A percentile compares a stretch with the other conserved stretches of the same genome.
Evolutionary conservation across 768 basidiomycete genomes (phyloP).

Genomic region (Paxillus involutus): DNA sequence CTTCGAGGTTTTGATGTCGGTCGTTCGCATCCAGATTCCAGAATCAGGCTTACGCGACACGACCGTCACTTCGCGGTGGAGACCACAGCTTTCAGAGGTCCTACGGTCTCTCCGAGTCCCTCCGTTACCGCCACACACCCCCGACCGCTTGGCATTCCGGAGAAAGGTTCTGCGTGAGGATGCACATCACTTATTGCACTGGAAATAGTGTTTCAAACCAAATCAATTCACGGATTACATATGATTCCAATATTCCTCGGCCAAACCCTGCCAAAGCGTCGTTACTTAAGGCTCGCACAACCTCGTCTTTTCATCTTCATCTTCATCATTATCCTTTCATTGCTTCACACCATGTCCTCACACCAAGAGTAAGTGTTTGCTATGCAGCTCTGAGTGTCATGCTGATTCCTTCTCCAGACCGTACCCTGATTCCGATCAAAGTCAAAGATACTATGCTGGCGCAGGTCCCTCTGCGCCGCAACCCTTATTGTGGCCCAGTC

Average conservation of each 20-base stretch:
- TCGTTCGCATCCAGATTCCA: not conserved
- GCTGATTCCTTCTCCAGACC: slow-evolving; percentile 10
- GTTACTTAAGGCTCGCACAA: slow-evolving; percentile 18
- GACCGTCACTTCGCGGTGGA: slow-evolving; percentile 11
- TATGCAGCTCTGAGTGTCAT: not conserved
- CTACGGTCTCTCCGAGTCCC: slow-evolving; percentile 7
- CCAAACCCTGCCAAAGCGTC: slow-evolving; percentile 19
- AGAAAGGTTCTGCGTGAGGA: not conserved
- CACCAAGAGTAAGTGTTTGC: slow-evolving; percentile 14
- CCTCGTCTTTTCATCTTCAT: slow-evolving; percentile 6
- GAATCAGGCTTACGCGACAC: too few species aligned
- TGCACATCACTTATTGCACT: slow-evolving; percentile 24
- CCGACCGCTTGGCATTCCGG: not conserved
- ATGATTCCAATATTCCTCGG: slow-evolving; percentile 1
- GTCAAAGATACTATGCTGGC: slow-evolving; percentile 2
- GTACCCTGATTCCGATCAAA: not conserved
- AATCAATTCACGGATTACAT: slow-evolving; percentile 19
- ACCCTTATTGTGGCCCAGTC: not conserved
- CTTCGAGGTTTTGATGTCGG: not conserved
- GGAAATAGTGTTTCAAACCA: slow-evolving; percentile 18
- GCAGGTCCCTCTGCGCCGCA: slow-evolving; percentile 1
- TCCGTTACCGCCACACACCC: slow-evolving; percentile 2
- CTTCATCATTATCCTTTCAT: not conserved
- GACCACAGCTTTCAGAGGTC: slow-evolving; percentile 23
- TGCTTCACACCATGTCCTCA: slow-evolving; percentile 20